These are phyloP conservation scores for Scleroderma bovista DNA, from an alignment of 768 basidiomycete genomes.

Conservation along the genomic window DNA sequence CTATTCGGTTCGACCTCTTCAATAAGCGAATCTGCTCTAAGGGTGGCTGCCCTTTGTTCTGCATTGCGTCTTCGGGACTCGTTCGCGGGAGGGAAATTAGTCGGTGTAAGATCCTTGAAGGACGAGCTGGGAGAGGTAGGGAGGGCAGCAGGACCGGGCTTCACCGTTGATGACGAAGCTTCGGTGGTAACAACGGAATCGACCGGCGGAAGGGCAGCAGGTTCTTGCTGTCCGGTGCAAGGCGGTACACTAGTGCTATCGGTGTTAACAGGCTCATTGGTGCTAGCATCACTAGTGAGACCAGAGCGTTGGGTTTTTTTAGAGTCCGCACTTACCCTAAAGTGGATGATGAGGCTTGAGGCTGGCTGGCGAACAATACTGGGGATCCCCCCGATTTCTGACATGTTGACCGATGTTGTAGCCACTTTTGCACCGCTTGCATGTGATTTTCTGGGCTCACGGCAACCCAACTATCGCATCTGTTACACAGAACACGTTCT, in stretches of 20 bases:
- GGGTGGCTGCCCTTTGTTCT: constrained; percentile 69
- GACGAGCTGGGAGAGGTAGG: constrained; percentile 32
- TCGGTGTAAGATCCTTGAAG: constrained; percentile 55
- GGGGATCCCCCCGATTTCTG: constrained; percentile 28
- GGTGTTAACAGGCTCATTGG: constrained; percentile 4
- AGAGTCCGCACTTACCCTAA: constrained; percentile 13
- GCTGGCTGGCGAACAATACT: constrained; percentile 6
- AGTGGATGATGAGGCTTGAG: constrained; percentile 19
- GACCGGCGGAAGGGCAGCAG: constrained; percentile 11
- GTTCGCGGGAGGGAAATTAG: constrained; percentile 49
- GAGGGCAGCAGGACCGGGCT: constrained; percentile 11
- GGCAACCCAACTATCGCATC: constrained; percentile 64
- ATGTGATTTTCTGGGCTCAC: constrained; percentile 56
- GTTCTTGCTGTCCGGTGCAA: constrained; percentile 25
- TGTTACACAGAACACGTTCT: constrained; percentile 63
- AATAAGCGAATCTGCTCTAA: constrained; percentile 61
- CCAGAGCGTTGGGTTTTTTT: constrained; percentile 2
- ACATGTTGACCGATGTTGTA: constrained; percentile 55
- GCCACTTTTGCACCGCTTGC: constrained; percentile 60
- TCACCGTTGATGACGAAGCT: constrained; percentile 2
- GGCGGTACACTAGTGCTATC: constrained; percentile 24
- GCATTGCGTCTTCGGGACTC: constrained; percentile 73
- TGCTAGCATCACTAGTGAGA: not conserved
- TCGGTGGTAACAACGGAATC: constrained; percentile 7
- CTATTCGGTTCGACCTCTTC: constrained; percentile 67